Base-by-base conservation (phyloP, 768 basidiomycete species). In the Mycena belliarum region DNA sequence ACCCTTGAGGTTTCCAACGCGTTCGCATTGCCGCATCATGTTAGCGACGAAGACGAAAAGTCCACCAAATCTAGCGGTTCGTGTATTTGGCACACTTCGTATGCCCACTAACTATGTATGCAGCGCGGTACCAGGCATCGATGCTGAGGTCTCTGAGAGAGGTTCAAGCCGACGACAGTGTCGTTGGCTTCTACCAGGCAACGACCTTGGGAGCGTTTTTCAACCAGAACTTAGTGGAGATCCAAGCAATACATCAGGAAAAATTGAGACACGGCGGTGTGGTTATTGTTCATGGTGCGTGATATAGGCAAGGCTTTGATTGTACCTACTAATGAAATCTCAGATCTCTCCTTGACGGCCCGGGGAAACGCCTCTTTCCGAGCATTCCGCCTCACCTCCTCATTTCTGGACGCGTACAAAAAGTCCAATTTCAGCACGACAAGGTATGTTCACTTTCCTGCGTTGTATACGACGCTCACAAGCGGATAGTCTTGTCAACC, bases 121-220 rank as follows among this genome's bases (percentile, higher is more conserved):
- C 52, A 92, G 88, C 81, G 53, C 88, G 91, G 43, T 94, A 93
- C 70, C 92, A 95, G 72, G 78, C 82, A 33, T 82, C 86, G 55
- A 92, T 95, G 91, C 77, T 95, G 44, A 85, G 90, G 54, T 88
- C 90, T 23, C 78, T 98, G 68, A 91, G 92, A 68, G 93, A 95
- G 70, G 94, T 95, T 52, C 89, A 91, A 66, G 85, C 87, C 35
- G 93, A 95, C 67, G 93, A 96, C 73, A 93, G 87, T 63, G 84
- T 95, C 32, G 89, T 97, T 53, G 95, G 95, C 37, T 93, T 96
- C 73, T 98, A 98, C 76, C 93, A 96, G 68, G 90, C 91, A 42
- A 93, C 88, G 25, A 85, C 86, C 10, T 80, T 93, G 37, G 92
- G 92, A 41, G 89, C 91, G 6, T 93, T 94, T 71, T 89, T 89